Evolutionary conservation across 2,329 filamentous ascomycete species (phyloP).

Genomic region (Colletotrichum sp.): DNA sequence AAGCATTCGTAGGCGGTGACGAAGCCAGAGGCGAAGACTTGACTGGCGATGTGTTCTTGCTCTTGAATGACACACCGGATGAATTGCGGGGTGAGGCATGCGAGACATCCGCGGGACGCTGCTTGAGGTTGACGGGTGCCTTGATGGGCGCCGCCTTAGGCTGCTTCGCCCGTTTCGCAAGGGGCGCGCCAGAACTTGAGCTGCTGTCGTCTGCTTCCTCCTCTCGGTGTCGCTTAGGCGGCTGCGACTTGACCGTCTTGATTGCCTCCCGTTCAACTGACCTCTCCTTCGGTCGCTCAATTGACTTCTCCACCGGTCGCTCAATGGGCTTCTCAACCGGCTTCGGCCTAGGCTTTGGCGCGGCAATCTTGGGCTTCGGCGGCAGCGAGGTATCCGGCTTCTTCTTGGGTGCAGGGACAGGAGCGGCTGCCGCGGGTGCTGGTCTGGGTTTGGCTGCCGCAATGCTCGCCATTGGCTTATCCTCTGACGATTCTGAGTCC

Average conservation of each 20-base stretch:
- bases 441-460: conserved; percentile 34
- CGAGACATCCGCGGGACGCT: conserved; percentile 53
- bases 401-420: conserved; percentile 26
- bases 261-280: conserved; percentile 30
- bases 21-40: conserved; percentile 72
- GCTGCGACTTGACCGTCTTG: conserved; percentile 33
- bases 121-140: conserved; percentile 36
- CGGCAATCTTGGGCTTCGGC: conserved; percentile 32
- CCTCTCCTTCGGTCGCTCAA: conserved; percentile 30
- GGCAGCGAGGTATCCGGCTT: conserved; percentile 30
- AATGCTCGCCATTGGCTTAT: conserved; percentile 46
- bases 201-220: conserved; percentile 56
- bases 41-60: conserved; percentile 56
- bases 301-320: conserved; percentile 8
- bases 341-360: conserved; percentile 37
- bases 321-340: conserved; percentile 27
- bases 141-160: conserved; percentile 42
- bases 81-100: conserved; percentile 50
- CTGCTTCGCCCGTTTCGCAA: conserved; percentile 63
- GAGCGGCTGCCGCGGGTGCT: conserved; percentile 25
- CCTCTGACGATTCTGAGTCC: conserved; percentile 61
- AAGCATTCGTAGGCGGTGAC: conserved; percentile 69
- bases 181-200: conserved; percentile 63
- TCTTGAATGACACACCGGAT: conserved; percentile 44
- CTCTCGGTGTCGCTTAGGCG: conserved; percentile 57